A percentile compares a stretch with the other conserved stretches of the same genome.
These are phyloP conservation scores for Quercus wislizeni DNA, from an alignment of 306 rosid genomes.

Conservation along the genomic window DNA sequence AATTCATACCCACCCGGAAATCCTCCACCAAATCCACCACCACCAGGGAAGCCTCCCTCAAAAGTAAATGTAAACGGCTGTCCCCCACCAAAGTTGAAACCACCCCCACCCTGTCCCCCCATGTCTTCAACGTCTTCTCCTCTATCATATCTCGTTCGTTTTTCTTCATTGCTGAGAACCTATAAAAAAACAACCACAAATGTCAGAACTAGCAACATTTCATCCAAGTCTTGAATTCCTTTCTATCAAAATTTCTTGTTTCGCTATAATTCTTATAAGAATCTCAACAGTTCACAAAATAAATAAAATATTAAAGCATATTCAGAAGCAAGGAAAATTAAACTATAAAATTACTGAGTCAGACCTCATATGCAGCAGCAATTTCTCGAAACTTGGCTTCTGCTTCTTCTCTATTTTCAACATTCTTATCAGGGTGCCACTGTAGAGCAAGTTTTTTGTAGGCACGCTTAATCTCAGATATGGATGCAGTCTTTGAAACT, in stretches of 20 bases:
- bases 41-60: slow-evolving; percentile 63
- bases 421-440: slow-evolving; percentile 99
- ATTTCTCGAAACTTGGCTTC: slow-evolving; percentile 87
- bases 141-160: slow-evolving; percentile 82
- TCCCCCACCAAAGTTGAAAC: slow-evolving; percentile 88
- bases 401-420: slow-evolving; percentile 87
- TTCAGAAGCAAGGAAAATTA: background rate
- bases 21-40: slow-evolving; percentile 58
- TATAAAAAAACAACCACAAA: slow-evolving; percentile 29
- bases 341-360: slow-evolving; percentile 1
- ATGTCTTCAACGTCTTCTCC: slow-evolving; percentile 95
- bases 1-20: slow-evolving; percentile 68
- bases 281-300: background rate
- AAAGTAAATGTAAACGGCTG: slow-evolving; percentile 68
- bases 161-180: slow-evolving; percentile 91
- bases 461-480: slow-evolving; percentile 90
- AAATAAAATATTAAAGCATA: background rate
- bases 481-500: slow-evolving; percentile 72
- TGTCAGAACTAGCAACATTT: slow-evolving; percentile 8
- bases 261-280: background rate
- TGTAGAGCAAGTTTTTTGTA: slow-evolving; percentile 98
- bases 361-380: slow-evolving; percentile 96
- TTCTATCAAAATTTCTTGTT: background rate
- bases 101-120: slow-evolving; percentile 63
- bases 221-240: slow-evolving; percentile 2